Evolutionary conservation across 2,329 filamentous ascomycete species (phyloP).

Genomic region (Cladosporium sp.): DNA sequence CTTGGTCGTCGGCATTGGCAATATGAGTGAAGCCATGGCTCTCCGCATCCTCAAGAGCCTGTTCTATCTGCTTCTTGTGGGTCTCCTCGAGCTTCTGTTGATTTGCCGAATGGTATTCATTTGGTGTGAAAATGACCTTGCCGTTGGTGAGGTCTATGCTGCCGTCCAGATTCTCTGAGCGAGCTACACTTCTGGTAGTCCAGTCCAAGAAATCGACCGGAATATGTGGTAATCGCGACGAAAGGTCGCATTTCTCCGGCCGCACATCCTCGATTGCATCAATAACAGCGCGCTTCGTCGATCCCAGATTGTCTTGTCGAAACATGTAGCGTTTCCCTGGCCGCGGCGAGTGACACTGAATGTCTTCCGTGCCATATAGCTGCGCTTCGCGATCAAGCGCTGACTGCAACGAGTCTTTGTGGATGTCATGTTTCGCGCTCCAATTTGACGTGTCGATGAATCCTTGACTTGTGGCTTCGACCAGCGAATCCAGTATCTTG

Average conservation of each 20-base stretch:
- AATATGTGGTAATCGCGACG: conserved; percentile 1
- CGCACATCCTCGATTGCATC: conserved; percentile 3
- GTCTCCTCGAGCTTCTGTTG: conserved; percentile 10
- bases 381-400: conserved; percentile 9
- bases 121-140: conserved; percentile 13
- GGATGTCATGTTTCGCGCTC: conserved; percentile 8
- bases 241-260: conserved; percentile 11
- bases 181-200: conserved; percentile 8
- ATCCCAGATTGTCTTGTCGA: conserved; percentile 8
- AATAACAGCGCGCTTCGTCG: conserved; percentile 1
- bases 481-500: conserved; percentile 11
- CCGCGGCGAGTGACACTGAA: conserved; percentile 9
- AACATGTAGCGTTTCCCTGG: conserved; percentile 11
- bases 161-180: conserved; percentile 1
- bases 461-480: conserved; percentile 1
- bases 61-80: neutral
- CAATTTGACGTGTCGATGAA: conserved; percentile 13
- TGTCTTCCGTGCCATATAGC: conserved; percentile 2
- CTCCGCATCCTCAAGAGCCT: conserved; percentile 11
- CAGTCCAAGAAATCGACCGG: conserved; percentile 7
- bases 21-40: conserved; percentile 8
- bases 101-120: conserved; percentile 5
- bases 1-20: conserved; percentile 3
- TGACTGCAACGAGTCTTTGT: conserved; percentile 6
- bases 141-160: conserved; percentile 8